Base-by-base conservation (phyloP, 2,329 filamentous ascomycete species). In the Penicillium sp. region DNA sequence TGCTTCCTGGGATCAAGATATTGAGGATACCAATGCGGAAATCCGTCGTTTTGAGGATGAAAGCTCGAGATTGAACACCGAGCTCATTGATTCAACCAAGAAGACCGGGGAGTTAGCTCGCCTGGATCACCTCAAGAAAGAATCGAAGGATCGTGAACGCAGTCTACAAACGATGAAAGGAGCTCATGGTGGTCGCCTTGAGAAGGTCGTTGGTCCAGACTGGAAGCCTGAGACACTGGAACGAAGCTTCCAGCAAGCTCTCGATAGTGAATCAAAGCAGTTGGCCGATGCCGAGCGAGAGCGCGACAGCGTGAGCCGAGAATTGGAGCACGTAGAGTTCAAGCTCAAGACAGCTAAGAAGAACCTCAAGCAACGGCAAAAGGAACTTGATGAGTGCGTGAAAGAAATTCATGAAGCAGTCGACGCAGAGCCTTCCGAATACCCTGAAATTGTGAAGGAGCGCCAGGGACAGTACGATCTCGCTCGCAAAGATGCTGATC, bases 101-200 rank as follows among this genome's bases (percentile, higher is more conserved):
- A 84, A 90, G 57, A 91, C 92, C 6, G 86, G 88, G 4, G 92
- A 96, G 61, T 84, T 92, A 38, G 94, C 93, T 13, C 88, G 90
- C 66, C 82, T 99, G 12, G 90, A 96, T 57, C 87, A 90, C 65
- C 82, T 93, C 35, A 92, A 89, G 68, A 93, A 92, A 66, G 90
- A 96, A 68, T 75, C 91, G 29, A 84, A 85, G 61, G 88, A 91
- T 63, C 85, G 88, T 55, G 85, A 89, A 71, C 83, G 85, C 35
- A 89, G 89, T 60, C 79, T 97, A 2, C 84, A 92, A 9, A 94
- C 90, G 0, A 85, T 97, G 78, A 85, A 81, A 61, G 86, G 81
- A 48, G 91, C 91, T 0, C 91, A 96, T 79, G 84, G 82, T 50
- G 81, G 87, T 35, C 89, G 89, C 64, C 80, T 99, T 23, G 81